Base-by-base conservation (phyloP, 2,329 filamentous ascomycete genomes). In the Ceratocystis albifundus region DNA sequence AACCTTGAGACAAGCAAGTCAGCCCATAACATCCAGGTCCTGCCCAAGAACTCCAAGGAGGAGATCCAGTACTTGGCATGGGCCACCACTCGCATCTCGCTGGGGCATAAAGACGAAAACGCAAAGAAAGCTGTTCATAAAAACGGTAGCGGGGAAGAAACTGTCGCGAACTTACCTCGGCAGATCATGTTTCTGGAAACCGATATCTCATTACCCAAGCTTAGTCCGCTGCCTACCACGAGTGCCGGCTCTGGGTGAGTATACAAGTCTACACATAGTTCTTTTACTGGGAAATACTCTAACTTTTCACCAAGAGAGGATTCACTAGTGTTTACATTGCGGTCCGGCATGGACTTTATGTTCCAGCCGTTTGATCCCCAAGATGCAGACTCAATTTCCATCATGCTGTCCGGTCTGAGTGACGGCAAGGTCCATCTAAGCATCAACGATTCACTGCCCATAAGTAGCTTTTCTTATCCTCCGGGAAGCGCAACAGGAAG, bases 401-500 rank as follows among this genome's bases (percentile, higher is more conserved):
- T 93, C 70, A 85, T 95, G 77, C 78, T 93, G 4, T 82, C 89
- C 1, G 89, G 88, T 3, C 88, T 86, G 3, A 82, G 83, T 66
- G 82, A 89, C 69, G 88, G 88, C 7, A 81, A 79, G 20, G 79
- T 95, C 12, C 87, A 93, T 72, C 78, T 95, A 20, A 89, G 86
- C 70, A 90, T 96, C 61, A 93, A 93, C 73, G 88, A 96, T 74
- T 92, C 88, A 4, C 90, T 96, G 71, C 82, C 88, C 68, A 87
- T 95, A 67, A 89, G 90, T 2, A 81, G 76, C 12, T 86, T 91
- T 68, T 74, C 77, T 67, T 80, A 81, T 66, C 80, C 74, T 1
- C 77, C 75, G 3, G 71, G 69, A 22, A 66, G 65, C 17, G 25
- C 71, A 57, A 64, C 68, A 1, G 65, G 68, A 62, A 65, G 68